A percentile compares a stretch with the other conserved stretches of the same genome.
Conservation (phyloP, 176 grass and related monocot genomes). For the Carex parvula region DNA sequence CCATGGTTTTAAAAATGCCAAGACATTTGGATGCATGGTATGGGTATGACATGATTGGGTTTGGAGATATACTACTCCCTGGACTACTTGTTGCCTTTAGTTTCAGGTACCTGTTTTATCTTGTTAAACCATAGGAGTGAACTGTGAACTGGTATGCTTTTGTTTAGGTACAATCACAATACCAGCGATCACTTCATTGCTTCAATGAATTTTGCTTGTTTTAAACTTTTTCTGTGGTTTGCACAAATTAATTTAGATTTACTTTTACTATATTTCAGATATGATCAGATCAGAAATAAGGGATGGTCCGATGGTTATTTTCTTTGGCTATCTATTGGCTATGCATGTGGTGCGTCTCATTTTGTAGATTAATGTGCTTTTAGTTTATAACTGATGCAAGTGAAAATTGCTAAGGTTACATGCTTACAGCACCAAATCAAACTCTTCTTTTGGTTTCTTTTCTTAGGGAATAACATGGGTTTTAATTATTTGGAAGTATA, state of each 20-base stretch:
- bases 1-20: conserved; percentile 92
- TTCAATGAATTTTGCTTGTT: background rate
- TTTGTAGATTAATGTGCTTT: background rate
- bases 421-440: background rate
- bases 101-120: conserved; percentile 54
- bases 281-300: conserved; percentile 55
- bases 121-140: background rate
- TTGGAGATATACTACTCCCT: conserved; percentile 93
- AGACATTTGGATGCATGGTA: conserved; percentile 84
- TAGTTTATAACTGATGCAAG: background rate
- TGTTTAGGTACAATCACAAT: background rate
- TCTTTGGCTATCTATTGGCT: conserved; percentile 57
- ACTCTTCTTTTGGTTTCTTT: background rate
- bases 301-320: conserved; percentile 59
- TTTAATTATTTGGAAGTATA: background rate
- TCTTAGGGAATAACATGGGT: background rate
- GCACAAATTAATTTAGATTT: conserved; percentile 16
- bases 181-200: background rate
- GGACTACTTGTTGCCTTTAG: conserved; percentile 91
- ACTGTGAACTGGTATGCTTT: background rate
- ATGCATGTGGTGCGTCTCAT: conserved; percentile 56
- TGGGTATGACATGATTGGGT: conserved; percentile 95
- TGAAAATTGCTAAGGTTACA: background rate
- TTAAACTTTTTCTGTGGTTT: background rate
- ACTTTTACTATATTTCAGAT: conserved; percentile 39